Evolutionary conservation across 2,329 filamentous ascomycete species (phyloP), one percentile per base, ranked within the genome.

Genomic region (Cryoendolithus antarcticus): DNA sequence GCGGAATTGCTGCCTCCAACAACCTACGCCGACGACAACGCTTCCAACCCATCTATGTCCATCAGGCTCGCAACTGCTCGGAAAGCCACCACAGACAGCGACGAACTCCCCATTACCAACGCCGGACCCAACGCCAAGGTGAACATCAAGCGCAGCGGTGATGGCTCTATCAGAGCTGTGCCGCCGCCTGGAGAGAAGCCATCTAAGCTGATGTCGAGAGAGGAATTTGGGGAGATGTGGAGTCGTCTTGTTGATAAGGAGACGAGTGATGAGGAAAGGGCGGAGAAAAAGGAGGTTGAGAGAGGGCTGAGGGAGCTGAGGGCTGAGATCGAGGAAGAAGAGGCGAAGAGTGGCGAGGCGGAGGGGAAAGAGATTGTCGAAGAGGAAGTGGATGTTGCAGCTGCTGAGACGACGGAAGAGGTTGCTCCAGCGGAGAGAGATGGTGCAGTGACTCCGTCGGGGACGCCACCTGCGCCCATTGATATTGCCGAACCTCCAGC

Each of bases 311-410:
- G 27, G 39, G 40, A 35, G 37, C 35, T 46, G 19, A 35, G 42
- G 27, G 36, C 40, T 4, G 46, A 51, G 41, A 38, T 46, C 28
- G 37, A 36, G 27, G 30, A 19, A 10, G 47, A 48, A 33, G 40
- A 38, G 19, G 35, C 35, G 12, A 21, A 15, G 21, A 12, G 11
- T 8, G 15, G 13, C 7, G 12, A 8, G 11, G 29, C 35, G 21
- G 30, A 61, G 91, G 98, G 63, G 84, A 93, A 59, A 98, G 91
- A 19, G 15, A 19, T 19, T 19, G 15, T 19, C 15, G 15, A 41
- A 28, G 34, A 32, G 21, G 24, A 30, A 7, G 21, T 29, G 4
- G 10, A 32, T 8, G 21, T 27, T 27, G 24, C 24, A 27, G 24
- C 24, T 27, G 7, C 24, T 27, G 24, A 27, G 24, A 27, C 24